A percentile compares a stretch with the other conserved stretches of the same genome.
phyloP scores from a whole-genome alignment of 139 green algal genomes.

The Chlorella sp. region DNA sequence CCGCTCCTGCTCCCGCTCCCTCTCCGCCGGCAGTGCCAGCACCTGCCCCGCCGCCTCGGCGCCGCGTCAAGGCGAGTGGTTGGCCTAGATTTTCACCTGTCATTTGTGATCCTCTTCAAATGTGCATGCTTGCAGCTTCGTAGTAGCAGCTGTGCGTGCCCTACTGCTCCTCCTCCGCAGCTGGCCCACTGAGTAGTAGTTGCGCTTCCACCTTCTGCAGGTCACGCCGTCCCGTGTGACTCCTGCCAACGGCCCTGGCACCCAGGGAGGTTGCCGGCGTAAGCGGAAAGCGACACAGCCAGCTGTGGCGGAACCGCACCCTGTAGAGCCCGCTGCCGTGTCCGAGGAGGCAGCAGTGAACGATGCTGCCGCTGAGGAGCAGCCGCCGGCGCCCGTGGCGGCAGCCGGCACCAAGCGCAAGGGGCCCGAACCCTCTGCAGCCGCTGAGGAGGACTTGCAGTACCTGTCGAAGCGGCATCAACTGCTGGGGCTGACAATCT shows the following conservation, averaged over 20 bases:
- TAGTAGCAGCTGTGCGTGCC: neutral
- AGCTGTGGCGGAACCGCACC: neutral
- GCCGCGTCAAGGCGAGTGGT: neutral
- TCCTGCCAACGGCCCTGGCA: neutral
- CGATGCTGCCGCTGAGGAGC: neutral
- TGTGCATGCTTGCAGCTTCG: neutral
- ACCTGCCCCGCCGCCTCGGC: neutral
- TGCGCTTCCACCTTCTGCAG: neutral
- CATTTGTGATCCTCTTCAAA: neutral
- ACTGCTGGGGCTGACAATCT: slow-evolving; percentile 14
- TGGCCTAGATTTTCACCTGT: too few relatives aligned
- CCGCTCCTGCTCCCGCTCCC: neutral
- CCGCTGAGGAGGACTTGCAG: neutral
- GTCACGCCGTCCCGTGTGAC: neutral
- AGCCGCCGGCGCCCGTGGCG: neutral
- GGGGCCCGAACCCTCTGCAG: neutral
- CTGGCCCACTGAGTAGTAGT: neutral
- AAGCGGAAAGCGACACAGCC: neutral
- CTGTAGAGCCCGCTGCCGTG: neutral
- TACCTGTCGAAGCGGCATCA: neutral
- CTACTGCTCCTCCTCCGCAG: neutral
- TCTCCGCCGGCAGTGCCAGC: neutral
- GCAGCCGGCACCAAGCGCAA: neutral
- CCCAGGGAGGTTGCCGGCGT: neutral
- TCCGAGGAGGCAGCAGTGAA: neutral